A percentile compares a stretch with the other conserved stretches of the same genome.
Evolutionary conservation across 1,139 yeast species (phyloP).

Genomic region (Sugiyamaella novakii): DNA sequence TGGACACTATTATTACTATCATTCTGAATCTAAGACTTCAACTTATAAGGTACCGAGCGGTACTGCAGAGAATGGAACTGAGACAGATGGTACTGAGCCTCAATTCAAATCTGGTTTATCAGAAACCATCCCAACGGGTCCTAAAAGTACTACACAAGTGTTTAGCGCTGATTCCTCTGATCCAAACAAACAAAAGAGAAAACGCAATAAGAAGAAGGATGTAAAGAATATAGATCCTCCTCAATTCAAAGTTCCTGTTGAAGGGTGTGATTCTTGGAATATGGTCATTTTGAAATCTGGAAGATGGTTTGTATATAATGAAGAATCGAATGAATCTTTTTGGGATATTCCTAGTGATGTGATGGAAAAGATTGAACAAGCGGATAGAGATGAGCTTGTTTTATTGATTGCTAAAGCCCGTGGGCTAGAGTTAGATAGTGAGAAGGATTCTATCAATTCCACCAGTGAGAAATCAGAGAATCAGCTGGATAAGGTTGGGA

Average conservation of each 20-base stretch:
- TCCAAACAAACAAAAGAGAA: neutral
- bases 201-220: conserved; percentile 6
- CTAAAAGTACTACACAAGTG: neutral
- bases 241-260: conserved; percentile 29
- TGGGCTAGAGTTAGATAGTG: conserved; percentile 41
- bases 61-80: neutral
- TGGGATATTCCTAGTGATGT: conserved; percentile 47
- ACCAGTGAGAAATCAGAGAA: conserved; percentile 13
- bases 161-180: neutral
- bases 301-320: conserved; percentile 49
- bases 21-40: conserved; percentile 36
- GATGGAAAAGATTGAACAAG: conserved; percentile 34
- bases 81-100: neutral
- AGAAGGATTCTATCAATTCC: conserved; percentile 6
- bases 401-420: conserved; percentile 50
- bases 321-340: conserved; percentile 38
- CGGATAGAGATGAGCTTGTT: conserved; percentile 45
- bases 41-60: conserved; percentile 37
- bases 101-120: neutral
- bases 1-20: conserved; percentile 41
- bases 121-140: neutral
- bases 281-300: conserved; percentile 51
- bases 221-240: conserved; percentile 25
- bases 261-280: conserved; percentile 43
- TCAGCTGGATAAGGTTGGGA: conserved; percentile 17